These are phyloP conservation scores for Leccinum cinnamomeum DNA, from an alignment of 1,284 basidiomycete species.

Conservation along the genomic window DNA sequence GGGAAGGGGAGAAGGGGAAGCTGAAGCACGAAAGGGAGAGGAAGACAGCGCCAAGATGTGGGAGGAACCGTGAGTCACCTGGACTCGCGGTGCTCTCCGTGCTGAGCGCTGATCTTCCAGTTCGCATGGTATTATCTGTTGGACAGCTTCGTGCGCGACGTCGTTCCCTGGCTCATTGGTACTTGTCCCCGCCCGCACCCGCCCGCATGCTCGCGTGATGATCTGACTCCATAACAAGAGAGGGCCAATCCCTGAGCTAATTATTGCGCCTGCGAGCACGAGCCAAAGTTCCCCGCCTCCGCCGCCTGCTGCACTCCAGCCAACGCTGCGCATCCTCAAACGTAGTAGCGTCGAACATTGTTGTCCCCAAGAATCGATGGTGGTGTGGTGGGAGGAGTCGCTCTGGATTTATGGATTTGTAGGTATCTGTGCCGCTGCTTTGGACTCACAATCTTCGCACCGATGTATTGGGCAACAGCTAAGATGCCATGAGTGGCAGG, in stretches of 20 bases:
- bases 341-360: slow-evolving; percentile 8
- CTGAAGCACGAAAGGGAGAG: neutral
- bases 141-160: neutral
- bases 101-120: no score
- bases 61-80: no score
- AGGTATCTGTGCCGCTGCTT: neutral
- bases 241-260: slow-evolving; percentile 47
- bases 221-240: slow-evolving; percentile 38
- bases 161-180: neutral
- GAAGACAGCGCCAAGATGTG: no score
- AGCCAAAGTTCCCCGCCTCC: slow-evolving; percentile 11
- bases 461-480: neutral
- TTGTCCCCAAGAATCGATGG: neutral
- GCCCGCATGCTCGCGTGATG: neutral
- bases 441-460: neutral
- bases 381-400: neutral
- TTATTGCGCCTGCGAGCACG: slow-evolving; percentile 38
- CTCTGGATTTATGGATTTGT: neutral
- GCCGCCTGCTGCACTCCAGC: slow-evolving; percentile 25
- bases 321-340: slow-evolving; percentile 33
- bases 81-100: no score
- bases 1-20: no score
- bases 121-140: neutral
- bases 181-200: neutral
- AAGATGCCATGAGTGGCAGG: neutral